These are phyloP conservation scores for Chrysoporthe deuterocubensis DNA, from an alignment of 2,329 filamentous ascomycete genomes.

Conservation along the genomic window DNA sequence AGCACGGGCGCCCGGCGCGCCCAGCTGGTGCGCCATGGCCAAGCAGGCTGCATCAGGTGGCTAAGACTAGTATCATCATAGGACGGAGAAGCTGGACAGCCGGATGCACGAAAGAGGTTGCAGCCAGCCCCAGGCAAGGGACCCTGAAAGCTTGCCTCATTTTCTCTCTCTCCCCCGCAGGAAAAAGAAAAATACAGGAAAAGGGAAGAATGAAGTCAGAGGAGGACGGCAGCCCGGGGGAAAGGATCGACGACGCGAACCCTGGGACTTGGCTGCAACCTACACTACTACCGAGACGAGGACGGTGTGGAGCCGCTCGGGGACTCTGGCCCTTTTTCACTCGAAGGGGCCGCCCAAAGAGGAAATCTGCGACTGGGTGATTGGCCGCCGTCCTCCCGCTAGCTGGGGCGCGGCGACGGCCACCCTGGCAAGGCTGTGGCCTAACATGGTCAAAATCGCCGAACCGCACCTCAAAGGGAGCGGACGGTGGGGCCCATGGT, in stretches of 20 bases:
- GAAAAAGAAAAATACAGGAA: background rate
- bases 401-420: background rate
- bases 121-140: background rate
- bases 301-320: slow-evolving; percentile 24
- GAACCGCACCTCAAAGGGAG: slow-evolving; percentile 5
- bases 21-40: too few species aligned
- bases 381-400: slow-evolving; percentile 1
- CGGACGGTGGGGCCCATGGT: background rate
- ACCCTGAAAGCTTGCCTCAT: background rate
- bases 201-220: slow-evolving; percentile 6
- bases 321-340: slow-evolving; percentile 19
- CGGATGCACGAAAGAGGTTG: background rate
- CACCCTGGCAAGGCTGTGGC: background rate
- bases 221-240: background rate
- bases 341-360: background rate
- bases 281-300: background rate
- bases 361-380: background rate
- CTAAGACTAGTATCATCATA: too few species aligned
- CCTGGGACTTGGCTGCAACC: background rate
- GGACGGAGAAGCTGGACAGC: background rate
- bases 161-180: background rate
- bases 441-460: slow-evolving; percentile 23
- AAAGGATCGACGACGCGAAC: background rate
- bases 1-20: too few species aligned
- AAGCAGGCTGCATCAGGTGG: too few species aligned